A percentile compares a stretch with the other conserved stretches of the same genome.
These are phyloP conservation scores for Phyllachora maydis DNA, from an alignment of 2,329 filamentous ascomycete species.

Conservation along the genomic window DNA sequence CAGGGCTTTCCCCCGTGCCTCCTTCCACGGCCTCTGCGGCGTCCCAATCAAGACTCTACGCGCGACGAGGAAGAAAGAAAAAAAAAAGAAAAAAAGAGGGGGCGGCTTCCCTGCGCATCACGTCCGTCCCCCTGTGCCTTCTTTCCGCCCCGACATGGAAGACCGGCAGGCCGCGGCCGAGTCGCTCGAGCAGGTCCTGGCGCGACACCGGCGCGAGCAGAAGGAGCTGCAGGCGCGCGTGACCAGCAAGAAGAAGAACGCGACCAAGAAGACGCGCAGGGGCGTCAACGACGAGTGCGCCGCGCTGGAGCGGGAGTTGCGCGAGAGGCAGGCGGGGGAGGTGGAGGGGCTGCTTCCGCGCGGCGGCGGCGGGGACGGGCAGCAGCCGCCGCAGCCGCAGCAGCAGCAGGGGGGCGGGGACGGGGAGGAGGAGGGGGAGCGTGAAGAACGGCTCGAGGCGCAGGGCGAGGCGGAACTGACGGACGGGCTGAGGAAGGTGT, in stretches of 20 bases:
- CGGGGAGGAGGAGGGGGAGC: constrained; percentile 6
- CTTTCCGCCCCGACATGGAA: neutral
- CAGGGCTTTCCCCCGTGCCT: too few relatives aligned
- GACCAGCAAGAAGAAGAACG: constrained; percentile 92
- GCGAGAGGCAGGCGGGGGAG: constrained; percentile 46
- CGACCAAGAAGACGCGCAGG: constrained; percentile 69
- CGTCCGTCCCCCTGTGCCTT: too few relatives aligned
- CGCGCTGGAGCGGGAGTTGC: constrained; percentile 42
- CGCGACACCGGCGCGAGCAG: constrained; percentile 72
- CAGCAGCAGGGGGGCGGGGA: neutral
- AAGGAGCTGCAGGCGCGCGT: constrained; percentile 68
- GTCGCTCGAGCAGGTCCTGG: constrained; percentile 54
- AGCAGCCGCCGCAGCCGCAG: constrained; percentile 2
- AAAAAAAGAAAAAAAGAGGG: too few relatives aligned
- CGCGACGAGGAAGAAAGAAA: too few relatives aligned
- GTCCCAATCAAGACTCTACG: too few relatives aligned
- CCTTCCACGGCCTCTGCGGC: too few relatives aligned
- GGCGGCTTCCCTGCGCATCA: too few relatives aligned
- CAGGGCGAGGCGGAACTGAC: constrained; percentile 5
- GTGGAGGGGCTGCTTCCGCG: constrained; percentile 22
- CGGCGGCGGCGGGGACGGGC: too few relatives aligned
- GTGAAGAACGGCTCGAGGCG: constrained; percentile 3
- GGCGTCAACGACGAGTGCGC: constrained; percentile 60
- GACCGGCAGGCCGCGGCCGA: constrained; percentile 12
- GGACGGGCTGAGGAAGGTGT: too few relatives aligned